phyloP scores from a whole-genome alignment of 2,329 filamentous ascomycete species.

The Periconia sp. region DNA sequence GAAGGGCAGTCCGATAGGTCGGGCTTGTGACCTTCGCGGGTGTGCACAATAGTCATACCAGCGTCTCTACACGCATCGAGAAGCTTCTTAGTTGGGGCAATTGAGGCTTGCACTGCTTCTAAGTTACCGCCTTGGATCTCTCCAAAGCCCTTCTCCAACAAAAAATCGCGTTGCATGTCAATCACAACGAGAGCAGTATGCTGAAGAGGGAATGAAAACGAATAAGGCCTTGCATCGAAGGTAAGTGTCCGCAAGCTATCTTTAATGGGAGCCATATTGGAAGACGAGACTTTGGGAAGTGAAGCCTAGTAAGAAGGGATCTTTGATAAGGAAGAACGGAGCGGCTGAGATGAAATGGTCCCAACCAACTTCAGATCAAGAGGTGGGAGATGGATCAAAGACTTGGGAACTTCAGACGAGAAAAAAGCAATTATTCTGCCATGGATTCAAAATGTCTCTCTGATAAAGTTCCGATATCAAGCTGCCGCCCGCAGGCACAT shows the following conservation, averaged over 20 bases:
- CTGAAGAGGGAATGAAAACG: constrained; percentile 54
- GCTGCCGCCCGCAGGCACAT: constrained; percentile 6
- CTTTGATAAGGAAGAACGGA: too few species aligned
- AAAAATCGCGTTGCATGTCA: constrained; percentile 60
- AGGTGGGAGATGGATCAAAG: too few species aligned
- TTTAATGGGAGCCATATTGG: constrained; percentile 12
- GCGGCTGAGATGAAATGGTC: too few species aligned
- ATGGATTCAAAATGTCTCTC: constrained; percentile 4
- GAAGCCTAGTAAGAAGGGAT: too few species aligned
- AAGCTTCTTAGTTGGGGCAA: constrained; percentile 50
- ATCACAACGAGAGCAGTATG: constrained; percentile 59
- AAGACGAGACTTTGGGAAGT: too few species aligned
- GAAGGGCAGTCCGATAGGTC: constrained; percentile 61
- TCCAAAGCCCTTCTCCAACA: constrained; percentile 58
- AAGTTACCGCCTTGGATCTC: constrained; percentile 57
- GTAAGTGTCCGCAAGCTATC: constrained; percentile 22
- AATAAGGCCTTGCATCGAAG: constrained; percentile 52
- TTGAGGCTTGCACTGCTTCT: constrained; percentile 46
- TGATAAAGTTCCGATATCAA: constrained; percentile 11
- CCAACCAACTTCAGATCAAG: too few species aligned
- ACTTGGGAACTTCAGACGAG: constrained; percentile 3
- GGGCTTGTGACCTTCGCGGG: constrained; percentile 57
- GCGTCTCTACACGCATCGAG: constrained; percentile 50
- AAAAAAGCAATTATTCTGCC: constrained; percentile 3
- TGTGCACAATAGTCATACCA: constrained; percentile 56